Evolutionary conservation across 139 green algal genomes (phyloP).

Genomic region (Haematococcus sp.): DNA sequence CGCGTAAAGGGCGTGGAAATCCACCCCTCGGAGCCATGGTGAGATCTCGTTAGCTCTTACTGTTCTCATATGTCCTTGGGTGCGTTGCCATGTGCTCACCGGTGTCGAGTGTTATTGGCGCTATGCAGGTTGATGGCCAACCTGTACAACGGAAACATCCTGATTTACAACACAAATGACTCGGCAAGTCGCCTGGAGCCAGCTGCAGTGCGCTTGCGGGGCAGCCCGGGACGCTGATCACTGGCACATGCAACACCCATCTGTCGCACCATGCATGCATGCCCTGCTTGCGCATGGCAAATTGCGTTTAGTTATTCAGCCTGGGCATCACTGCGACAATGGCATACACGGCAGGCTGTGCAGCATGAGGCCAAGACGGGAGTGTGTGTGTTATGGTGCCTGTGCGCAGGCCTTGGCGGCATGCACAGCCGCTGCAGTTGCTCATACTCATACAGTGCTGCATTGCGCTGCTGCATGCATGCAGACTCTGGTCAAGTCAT

Average conservation of each 20-base stretch:
- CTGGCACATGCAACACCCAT: background rate
- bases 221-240: background rate
- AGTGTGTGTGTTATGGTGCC: too few species aligned
- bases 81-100: background rate
- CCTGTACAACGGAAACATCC: slow-evolving; percentile 96
- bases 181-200: slow-evolving; percentile 26
- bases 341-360: too few species aligned
- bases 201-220: too few species aligned
- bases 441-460: too few species aligned
- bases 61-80: too few species aligned
- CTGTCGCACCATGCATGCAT: too few species aligned
- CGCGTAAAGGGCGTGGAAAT: slow-evolving; percentile 98
- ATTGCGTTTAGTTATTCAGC: background rate
- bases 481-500: slow-evolving; percentile 95
- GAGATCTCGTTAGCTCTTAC: slow-evolving; percentile 8
- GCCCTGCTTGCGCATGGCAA: background rate
- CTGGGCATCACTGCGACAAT: too few species aligned
- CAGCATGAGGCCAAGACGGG: too few species aligned
- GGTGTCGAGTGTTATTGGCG: background rate
- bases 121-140: slow-evolving; percentile 85
- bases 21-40: slow-evolving; percentile 98
- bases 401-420: too few species aligned
- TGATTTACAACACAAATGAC: slow-evolving; percentile 96
- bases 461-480: too few species aligned
- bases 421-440: too few species aligned